These are phyloP conservation scores for Codiaeum variegatum DNA, from an alignment of 441 rosid genomes.

Conservation along the genomic window DNA sequence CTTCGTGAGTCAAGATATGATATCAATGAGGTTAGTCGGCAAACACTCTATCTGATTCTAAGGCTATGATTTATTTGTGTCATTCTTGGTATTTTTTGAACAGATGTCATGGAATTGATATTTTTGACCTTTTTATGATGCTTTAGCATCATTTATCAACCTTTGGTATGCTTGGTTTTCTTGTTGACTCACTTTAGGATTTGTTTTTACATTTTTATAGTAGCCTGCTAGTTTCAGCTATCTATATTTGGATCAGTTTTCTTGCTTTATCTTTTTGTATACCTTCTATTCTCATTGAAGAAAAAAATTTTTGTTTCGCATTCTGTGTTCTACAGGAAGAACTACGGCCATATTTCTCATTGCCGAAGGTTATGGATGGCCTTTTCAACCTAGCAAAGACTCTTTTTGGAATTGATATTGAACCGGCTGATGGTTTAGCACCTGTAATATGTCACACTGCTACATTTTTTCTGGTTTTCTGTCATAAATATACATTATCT, in stretches of 20 bases:
- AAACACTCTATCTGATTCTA: conserved; percentile 11
- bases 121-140: background rate
- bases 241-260: background rate
- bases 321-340: conserved; percentile 57
- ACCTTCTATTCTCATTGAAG: background rate
- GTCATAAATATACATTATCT: conserved; percentile 12
- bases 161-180: background rate
- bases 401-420: conserved; percentile 70
- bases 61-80: background rate
- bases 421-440: conserved; percentile 83
- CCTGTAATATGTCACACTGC: conserved; percentile 47
- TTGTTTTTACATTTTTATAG: background rate
- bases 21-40: conserved; percentile 82
- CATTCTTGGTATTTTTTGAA: background rate
- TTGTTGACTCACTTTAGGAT: background rate
- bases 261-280: conserved; percentile 1
- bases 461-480: conserved; percentile 8
- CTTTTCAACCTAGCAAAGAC: conserved; percentile 73
- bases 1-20: conserved; percentile 89
- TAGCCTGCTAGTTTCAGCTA: background rate
- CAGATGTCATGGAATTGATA: background rate
- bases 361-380: conserved; percentile 91
- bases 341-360: conserved; percentile 82
- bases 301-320: conserved; percentile 19
- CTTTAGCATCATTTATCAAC: background rate